Conservation (phyloP, 257 asterid genomes). For the Solanum virginianum region DNA sequence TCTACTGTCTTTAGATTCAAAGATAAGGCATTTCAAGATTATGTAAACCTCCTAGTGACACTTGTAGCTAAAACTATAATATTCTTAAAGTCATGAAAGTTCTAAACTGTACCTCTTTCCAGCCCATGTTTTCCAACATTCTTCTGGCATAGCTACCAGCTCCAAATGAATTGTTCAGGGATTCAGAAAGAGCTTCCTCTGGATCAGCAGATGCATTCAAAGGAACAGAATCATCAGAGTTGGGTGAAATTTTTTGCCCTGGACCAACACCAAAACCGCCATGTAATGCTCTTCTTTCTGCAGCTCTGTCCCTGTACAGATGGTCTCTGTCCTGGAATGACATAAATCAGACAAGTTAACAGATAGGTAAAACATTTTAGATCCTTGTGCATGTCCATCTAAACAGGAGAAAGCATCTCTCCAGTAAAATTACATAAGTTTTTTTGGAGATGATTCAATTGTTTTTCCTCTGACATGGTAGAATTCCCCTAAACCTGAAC, state of each 20-base stretch:
- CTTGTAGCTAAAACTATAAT: neutral
- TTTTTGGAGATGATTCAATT: neutral
- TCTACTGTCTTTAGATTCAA: neutral
- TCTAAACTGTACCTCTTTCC: slow-evolving; percentile 74
- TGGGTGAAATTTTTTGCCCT: slow-evolving; percentile 56
- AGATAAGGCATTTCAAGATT: neutral
- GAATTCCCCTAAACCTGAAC: neutral
- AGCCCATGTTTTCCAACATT: slow-evolving; percentile 84
- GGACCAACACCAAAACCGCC: slow-evolving; percentile 93
- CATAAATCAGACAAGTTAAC: neutral
- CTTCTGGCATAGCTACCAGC: slow-evolving; percentile 80
- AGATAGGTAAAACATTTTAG: neutral
- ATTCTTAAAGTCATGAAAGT: neutral
- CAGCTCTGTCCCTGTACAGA: slow-evolving; percentile 85
- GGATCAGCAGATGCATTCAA: slow-evolving; percentile 24
- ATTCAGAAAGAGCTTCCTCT: slow-evolving; percentile 65
- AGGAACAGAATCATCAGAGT: slow-evolving; percentile 26
- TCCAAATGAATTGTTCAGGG: slow-evolving; percentile 68
- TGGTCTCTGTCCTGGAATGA: slow-evolving; percentile 26
- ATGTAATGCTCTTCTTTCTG: slow-evolving; percentile 87
- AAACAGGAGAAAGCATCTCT: neutral
- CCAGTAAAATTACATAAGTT: no score
- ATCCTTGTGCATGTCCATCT: neutral
- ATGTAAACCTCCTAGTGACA: neutral
- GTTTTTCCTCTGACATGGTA: neutral